Base-by-base conservation (phyloP, 1,139 yeast genomes). In the Yamadazyma jaroonii region DNA sequence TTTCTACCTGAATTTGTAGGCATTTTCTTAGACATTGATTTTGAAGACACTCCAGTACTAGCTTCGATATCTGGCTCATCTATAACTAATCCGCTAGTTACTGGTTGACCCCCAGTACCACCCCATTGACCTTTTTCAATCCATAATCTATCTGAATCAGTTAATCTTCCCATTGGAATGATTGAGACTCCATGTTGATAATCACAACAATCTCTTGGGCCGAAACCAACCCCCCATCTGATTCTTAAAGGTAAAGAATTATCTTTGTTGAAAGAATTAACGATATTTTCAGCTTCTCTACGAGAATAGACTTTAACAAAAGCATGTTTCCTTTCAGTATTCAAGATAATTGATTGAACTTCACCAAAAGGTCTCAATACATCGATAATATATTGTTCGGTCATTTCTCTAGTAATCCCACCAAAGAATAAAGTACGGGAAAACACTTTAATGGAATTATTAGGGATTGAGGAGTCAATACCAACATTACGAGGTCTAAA, bases 171-270 rank as follows among this genome's bases (percentile, higher is more conserved):
- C 36, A 92, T 67, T 22, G 97, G 97, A 45, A 92, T 87, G 20
- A 89, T 77, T 40, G 96, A 84, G 31, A 84, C 74, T 45, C 98
- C 98, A 42, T 84, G 83, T 56, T 84, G 92, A 60, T 92, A 92
- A 61, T 92, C 94, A 61, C 96, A 88, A 67, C 97, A 90, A 59
- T 92, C 97, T 69, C 98, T 81, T 37, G 98, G 98, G 3, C 98
- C 98, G 57, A 87, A 92, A 2, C 98, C 98, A 47, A 92, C 97
- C 49, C 97, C 98, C 98, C 98, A 92, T 57, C 97, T 77, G 8
- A 95, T 87, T 65, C 92, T 86, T 56, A 79, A 77, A 35, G 74
- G 81, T 49, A 67, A 75, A 9, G 55, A 69, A 42, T 68, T 66
- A 44, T 70, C 76, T 49, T 68, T 68, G 53, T 69, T 70, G 73